Conservation (phyloP, 305 asterid species). For the Rubia peregrina region DNA sequence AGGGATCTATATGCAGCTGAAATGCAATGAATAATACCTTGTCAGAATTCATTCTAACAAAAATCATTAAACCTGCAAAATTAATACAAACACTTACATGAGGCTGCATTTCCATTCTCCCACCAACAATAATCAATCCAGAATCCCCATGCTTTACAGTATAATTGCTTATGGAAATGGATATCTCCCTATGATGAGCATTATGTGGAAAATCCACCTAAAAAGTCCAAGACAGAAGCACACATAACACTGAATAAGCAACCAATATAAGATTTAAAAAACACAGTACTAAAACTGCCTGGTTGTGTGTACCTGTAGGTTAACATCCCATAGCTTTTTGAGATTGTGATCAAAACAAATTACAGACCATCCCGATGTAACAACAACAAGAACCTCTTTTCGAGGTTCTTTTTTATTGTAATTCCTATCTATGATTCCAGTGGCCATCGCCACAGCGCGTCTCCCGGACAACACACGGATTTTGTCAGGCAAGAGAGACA, state of each 20-base stretch:
- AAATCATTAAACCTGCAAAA: neutral
- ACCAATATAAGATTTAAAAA: neutral
- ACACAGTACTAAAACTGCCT: constrained; percentile 7
- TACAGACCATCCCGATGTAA: constrained; percentile 90
- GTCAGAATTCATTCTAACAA: constrained; percentile 8
- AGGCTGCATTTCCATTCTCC: constrained; percentile 97
- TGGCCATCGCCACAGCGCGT: constrained; percentile 93
- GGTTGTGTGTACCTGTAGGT: constrained; percentile 57
- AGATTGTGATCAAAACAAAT: constrained; percentile 99
- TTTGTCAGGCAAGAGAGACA: constrained; percentile 86
- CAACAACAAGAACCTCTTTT: constrained; percentile 87
- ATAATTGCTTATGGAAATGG: constrained; percentile 77
- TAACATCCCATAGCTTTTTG: constrained; percentile 86
- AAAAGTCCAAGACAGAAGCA: constrained; percentile 20
- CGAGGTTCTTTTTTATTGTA: constrained; percentile 59
- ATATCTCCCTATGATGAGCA: constrained; percentile 92
- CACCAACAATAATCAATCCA: constrained; percentile 87
- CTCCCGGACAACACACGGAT: constrained; percentile 82
- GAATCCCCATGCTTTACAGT: constrained; percentile 87
- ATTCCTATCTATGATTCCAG: constrained; percentile 70
- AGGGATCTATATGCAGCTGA: constrained; percentile 88
- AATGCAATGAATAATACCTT: constrained; percentile 8
- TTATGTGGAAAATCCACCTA: constrained; percentile 94
- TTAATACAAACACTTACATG: constrained; percentile 45
- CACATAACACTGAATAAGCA: neutral